Evolutionary conservation across 768 basidiomycete species (phyloP).

Genomic region (Termitomyces sp.): DNA sequence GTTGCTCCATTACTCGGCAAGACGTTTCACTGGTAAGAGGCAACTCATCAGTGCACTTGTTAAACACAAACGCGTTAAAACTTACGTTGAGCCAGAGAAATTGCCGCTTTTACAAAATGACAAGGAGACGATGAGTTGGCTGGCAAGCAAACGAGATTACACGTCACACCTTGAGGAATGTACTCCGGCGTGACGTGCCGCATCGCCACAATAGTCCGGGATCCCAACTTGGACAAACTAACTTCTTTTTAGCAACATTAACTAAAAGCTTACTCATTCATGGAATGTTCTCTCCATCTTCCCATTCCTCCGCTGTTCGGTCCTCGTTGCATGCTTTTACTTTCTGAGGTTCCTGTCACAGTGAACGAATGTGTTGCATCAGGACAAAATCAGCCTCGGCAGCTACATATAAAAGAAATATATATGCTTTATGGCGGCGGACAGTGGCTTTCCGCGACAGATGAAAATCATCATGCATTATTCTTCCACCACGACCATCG

Average conservation of each 20-base stretch:
- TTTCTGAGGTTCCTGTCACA: background rate
- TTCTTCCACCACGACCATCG: background rate
- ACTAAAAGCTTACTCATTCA: background rate
- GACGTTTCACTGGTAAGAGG: background rate
- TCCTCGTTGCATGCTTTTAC: background rate
- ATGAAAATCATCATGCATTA: too few relatives aligned
- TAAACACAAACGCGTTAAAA: background rate
- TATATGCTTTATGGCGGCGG: background rate
- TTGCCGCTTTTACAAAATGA: background rate
- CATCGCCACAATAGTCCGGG: conserved; percentile 9
- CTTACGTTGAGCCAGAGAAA: background rate
- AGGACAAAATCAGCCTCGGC: background rate
- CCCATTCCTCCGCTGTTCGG: background rate
- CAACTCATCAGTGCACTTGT: background rate
- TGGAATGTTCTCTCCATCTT: background rate
- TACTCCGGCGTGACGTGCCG: conserved; percentile 1
- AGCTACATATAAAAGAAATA: background rate
- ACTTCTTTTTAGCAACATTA: background rate
- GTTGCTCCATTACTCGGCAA: conserved; percentile 51
- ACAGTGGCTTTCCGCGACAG: background rate
- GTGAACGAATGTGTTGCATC: background rate
- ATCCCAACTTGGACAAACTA: background rate
- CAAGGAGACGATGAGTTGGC: conserved; percentile 10
- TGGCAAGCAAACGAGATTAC: conserved; percentile 1
- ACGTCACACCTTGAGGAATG: conserved; percentile 10